Percentiles rank a stretch among this genome's conserved stretches.
phyloP scores from a whole-genome alignment of 371 early-diverging fungal genomes.

The Rhizopus delemar region DNA sequence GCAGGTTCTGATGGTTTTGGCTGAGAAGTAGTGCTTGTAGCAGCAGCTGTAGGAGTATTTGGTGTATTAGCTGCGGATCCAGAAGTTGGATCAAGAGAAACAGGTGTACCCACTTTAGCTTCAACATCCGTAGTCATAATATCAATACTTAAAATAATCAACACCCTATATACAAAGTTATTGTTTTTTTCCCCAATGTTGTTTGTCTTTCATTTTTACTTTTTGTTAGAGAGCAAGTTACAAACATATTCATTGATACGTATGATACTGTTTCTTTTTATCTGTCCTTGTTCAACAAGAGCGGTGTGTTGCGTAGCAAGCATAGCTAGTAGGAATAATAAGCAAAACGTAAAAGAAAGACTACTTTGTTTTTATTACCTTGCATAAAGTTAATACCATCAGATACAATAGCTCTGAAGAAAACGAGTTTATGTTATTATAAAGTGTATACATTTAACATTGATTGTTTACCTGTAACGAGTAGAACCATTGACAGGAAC shows the following conservation, averaged over 20 bases:
- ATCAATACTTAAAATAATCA: slow-evolving; percentile 58
- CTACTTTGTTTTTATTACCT: slow-evolving; percentile 39
- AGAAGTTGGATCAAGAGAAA: slow-evolving; percentile 27
- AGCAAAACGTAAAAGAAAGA: background rate
- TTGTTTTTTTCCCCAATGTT: background rate
- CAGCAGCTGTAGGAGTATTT: slow-evolving; percentile 15
- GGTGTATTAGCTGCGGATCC: slow-evolving; percentile 21
- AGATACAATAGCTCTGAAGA: slow-evolving; percentile 63
- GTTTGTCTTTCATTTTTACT: slow-evolving; percentile 36
- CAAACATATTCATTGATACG: slow-evolving; percentile 50
- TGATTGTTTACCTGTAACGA: slow-evolving; percentile 55
- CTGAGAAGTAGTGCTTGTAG: slow-evolving; percentile 10
- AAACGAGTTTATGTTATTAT: slow-evolving; percentile 9
- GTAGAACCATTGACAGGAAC: slow-evolving; percentile 34
- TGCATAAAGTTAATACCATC: slow-evolving; percentile 71
- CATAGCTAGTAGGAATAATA: slow-evolving; percentile 51
- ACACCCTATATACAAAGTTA: slow-evolving; percentile 37
- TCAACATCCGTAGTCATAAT: slow-evolving; percentile 36
- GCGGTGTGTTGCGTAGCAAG: slow-evolving; percentile 59
- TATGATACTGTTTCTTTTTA: slow-evolving; percentile 58
- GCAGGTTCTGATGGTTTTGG: background rate
- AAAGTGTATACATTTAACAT: too few species aligned
- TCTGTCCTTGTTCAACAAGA: slow-evolving; percentile 44
- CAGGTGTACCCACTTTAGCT: slow-evolving; percentile 49
- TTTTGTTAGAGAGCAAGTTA: slow-evolving; percentile 59